phyloP scores from a whole-genome alignment of 768 basidiomycete species.

The Pleurotus salmoneostramineus region DNA sequence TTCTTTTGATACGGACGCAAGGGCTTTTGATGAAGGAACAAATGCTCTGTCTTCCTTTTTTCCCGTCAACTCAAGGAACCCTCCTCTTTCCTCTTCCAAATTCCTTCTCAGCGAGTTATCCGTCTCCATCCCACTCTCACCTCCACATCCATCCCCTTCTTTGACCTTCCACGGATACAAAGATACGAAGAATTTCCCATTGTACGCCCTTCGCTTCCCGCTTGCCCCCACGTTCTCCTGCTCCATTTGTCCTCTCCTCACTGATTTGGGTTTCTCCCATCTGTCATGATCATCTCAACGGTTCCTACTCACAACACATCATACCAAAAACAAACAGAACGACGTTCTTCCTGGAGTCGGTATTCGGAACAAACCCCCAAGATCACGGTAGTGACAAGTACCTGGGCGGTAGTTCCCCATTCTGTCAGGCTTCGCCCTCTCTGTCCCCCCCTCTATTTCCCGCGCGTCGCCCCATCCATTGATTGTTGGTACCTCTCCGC shows the following conservation, averaged over 20 bases:
- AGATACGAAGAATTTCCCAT: background rate
- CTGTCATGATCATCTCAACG: no score
- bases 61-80: no score
- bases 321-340: background rate
- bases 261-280: background rate
- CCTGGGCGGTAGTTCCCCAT: no score
- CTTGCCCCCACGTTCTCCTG: background rate
- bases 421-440: no score
- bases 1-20: background rate
- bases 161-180: background rate
- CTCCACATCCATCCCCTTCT: background rate
- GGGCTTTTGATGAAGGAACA: background rate
- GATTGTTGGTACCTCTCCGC: no score
- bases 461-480: no score
- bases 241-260: background rate
- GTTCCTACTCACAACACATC: background rate
- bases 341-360: background rate
- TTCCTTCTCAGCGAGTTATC: background rate
- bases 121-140: background rate
- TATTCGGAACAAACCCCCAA: no score
- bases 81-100: no score
- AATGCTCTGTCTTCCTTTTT: no score
- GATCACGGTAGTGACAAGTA: no score
- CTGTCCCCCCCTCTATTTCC: no score
- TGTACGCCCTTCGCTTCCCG: background rate